These are phyloP conservation scores for Ogataea pini DNA, from an alignment of 805 yeast species.

Conservation along the genomic window DNA sequence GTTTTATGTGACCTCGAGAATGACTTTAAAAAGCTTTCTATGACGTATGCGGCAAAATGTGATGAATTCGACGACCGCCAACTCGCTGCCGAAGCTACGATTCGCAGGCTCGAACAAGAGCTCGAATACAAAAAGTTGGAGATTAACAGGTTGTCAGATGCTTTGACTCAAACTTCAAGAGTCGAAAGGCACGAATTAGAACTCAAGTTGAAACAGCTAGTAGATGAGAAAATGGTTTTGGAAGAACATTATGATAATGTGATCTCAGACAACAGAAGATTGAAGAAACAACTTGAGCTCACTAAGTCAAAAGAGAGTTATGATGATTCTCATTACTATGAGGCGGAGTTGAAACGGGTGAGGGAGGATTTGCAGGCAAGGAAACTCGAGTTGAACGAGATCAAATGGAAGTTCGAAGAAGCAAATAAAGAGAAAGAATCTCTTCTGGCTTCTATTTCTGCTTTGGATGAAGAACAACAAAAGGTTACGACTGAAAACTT, in stretches of 20 bases:
- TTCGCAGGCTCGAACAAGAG: conserved; percentile 16
- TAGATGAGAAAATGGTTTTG: conserved; percentile 38
- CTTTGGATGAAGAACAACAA: conserved; percentile 24
- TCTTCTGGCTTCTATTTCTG: conserved; percentile 18
- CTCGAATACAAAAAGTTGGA: conserved; percentile 40
- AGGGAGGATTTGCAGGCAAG: conserved; percentile 14
- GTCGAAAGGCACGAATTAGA: conserved; percentile 27
- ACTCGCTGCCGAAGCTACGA: conserved; percentile 11
- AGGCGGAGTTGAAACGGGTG: conserved; percentile 18
- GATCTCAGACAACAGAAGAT: conserved; percentile 40
- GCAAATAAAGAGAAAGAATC: conserved; percentile 18
- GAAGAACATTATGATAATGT: conserved; percentile 41
- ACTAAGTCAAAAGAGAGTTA: neutral
- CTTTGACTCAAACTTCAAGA: too few relatives aligned
- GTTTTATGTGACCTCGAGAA: conserved; percentile 32
- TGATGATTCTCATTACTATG: conserved; percentile 8
- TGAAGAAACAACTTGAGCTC: conserved; percentile 37
- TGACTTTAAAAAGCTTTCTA: conserved; percentile 41
- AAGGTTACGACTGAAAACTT: conserved; percentile 22
- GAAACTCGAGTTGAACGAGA: conserved; percentile 19
- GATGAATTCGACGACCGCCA: conserved; percentile 27
- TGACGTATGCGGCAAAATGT: conserved; percentile 34
- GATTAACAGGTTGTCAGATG: conserved; percentile 33
- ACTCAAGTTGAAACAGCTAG: conserved; percentile 38
- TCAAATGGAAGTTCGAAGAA: conserved; percentile 20